Percentiles rank a stretch among this genome's conserved stretches.
phyloP scores from a whole-genome alignment of 805 yeast genomes.

The Candida coleopterorum region DNA sequence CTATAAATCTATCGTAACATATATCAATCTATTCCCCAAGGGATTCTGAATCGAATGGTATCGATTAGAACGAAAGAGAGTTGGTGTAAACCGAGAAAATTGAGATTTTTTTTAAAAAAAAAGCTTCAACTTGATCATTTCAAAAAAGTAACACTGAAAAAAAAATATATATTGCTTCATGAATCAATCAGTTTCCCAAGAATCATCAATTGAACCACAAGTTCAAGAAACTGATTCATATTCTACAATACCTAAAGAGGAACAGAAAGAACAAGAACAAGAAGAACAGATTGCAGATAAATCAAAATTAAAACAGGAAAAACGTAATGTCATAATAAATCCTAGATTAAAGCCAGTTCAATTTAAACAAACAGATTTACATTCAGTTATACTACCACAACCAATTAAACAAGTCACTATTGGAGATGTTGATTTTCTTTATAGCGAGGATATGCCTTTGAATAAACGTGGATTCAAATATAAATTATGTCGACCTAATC shows the following conservation, averaged over 20 bases:
- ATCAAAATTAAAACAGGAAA: constrained; percentile 21
- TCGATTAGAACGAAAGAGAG: no score
- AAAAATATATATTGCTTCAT: no score
- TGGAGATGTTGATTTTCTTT: constrained; percentile 26
- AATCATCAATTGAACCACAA: constrained; percentile 16
- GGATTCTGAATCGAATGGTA: no score
- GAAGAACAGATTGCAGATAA: constrained; percentile 14
- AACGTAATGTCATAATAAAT: constrained; percentile 27
- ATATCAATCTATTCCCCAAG: no score
- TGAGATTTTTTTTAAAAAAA: no score
- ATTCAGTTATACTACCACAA: constrained; percentile 1
- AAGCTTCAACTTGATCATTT: no score
- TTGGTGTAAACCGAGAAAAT: no score
- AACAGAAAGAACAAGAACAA: constrained; percentile 20
- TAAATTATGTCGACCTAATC: constrained; percentile 70
- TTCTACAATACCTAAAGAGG: constrained; percentile 21
- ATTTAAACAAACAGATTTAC: constrained; percentile 19
- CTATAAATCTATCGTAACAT: no score
- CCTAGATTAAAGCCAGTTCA: constrained; percentile 34
- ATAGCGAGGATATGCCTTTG: constrained; percentile 73
- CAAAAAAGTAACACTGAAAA: no score
- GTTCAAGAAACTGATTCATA: constrained; percentile 14
- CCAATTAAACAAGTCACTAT: constrained; percentile 4
- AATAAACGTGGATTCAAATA: constrained; percentile 81
- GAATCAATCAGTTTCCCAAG: constrained; percentile 8